Evolutionary conservation across 225 moss, liverwort and hornwort species (phyloP).

Genomic region (Rhytidiadelphus loreus): DNA sequence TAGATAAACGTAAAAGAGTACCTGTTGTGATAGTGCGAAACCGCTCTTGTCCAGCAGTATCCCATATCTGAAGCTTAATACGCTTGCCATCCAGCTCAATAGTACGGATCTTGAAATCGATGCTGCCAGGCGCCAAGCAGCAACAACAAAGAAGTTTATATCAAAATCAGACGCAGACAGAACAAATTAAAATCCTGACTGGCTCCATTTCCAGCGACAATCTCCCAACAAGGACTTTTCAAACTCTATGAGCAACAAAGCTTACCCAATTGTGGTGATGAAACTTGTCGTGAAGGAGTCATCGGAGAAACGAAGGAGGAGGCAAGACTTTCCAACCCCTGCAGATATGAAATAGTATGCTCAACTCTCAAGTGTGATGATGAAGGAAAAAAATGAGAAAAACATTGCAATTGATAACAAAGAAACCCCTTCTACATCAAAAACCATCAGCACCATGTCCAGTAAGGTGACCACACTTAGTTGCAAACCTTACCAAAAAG

Average conservation of each 20-base stretch:
- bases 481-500: not conserved
- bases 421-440: not conserved
- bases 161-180: not conserved
- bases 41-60: conserved; percentile 89
- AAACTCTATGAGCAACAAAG: not conserved
- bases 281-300: conserved; percentile 97
- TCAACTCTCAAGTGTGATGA: not conserved
- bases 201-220: not conserved
- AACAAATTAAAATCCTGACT: not conserved
- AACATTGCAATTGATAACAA: not conserved
- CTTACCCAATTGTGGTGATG: conserved; percentile 92
- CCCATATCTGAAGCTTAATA: conserved; percentile 96
- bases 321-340: conserved; percentile 91
- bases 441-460: not conserved
- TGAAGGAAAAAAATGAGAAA: not conserved
- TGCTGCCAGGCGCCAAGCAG: conserved; percentile 20
- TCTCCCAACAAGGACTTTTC: not conserved
- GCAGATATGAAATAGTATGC: conserved; percentile 7
- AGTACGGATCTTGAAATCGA: conserved; percentile 93
- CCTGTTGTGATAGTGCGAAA: conserved; percentile 95
- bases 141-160: not conserved
- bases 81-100: conserved; percentile 91
- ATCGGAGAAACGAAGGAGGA: conserved; percentile 86
- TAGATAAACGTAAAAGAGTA: not conserved
- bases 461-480: not conserved